A percentile compares a stretch with the other conserved stretches of the same genome.
Conservation (phyloP, 768 basidiomycete species). For the Leccinellum rugosiceps region DNA sequence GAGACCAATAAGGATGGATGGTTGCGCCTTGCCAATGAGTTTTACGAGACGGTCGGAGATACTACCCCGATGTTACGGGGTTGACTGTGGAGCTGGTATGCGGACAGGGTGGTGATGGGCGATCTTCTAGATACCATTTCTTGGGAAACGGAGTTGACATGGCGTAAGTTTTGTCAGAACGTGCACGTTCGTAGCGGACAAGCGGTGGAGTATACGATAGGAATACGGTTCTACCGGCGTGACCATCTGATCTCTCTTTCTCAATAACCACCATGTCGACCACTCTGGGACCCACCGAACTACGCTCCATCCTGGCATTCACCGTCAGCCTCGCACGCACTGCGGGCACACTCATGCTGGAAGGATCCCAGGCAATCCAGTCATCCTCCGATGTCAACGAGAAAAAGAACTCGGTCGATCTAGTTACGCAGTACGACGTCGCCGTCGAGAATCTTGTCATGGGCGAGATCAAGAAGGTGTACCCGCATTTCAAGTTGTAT, state of each 20-base stretch:
- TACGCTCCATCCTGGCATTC: slow-evolving; percentile 65
- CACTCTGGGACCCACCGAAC: slow-evolving; percentile 38
- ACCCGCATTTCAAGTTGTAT: slow-evolving; percentile 82
- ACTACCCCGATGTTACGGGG: slow-evolving; percentile 43
- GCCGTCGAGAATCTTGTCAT: slow-evolving; percentile 85
- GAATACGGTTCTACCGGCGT: not conserved
- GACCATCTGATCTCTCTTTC: not conserved
- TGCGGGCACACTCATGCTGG: slow-evolving; percentile 73
- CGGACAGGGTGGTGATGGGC: not conserved
- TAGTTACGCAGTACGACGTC: slow-evolving; percentile 94
- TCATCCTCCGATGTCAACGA: slow-evolving; percentile 57
- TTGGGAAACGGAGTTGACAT: not conserved
- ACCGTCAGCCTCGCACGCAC: slow-evolving; percentile 66
- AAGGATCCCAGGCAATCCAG: slow-evolving; percentile 75
- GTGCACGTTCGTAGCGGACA: slow-evolving; percentile 9
- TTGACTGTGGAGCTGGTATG: not conserved
- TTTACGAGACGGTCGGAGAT: slow-evolving; percentile 76
- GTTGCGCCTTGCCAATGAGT: slow-evolving; percentile 75
- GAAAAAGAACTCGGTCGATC: slow-evolving; percentile 93
- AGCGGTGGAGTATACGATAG: not conserved
- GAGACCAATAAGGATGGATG: slow-evolving; percentile 71
- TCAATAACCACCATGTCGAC: slow-evolving; percentile 28
- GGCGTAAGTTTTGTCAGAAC: not conserved
- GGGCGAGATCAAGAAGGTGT: slow-evolving; percentile 56
- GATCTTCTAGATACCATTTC: slow-evolving; percentile 3